Evolutionary conservation across 1,284 basidiomycete species (phyloP), one percentile per base, ranked within the genome.

Genomic region (Phylloboletellus chloephorus): DNA sequence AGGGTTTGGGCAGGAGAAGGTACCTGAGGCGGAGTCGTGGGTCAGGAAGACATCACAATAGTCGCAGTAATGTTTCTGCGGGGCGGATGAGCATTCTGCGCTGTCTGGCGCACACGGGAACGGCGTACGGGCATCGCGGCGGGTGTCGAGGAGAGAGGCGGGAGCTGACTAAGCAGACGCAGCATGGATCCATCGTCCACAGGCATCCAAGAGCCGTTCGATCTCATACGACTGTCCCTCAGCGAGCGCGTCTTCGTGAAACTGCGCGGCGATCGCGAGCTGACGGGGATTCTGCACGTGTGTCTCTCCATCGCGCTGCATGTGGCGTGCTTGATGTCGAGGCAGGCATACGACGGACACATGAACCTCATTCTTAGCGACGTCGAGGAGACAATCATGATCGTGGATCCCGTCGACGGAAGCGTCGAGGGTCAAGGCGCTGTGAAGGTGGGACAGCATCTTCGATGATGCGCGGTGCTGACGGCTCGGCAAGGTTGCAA

Each of bases 351-450:
- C 62, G 96, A 99, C 68, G 94, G 94, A 17, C 96, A 99, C 67
- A 98, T 98, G 95, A 99, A 99, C 66, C 73, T 98, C 56, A 97
- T 99, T 48, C 74, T 98, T 50, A 95, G 88, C 50, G 89, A 97
- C 59, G 96, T 98, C 7, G 94, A 98, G 61, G 96, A 99, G 68
- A 90, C 87, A 4, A 91, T 96, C 54, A 88, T 92, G 78, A 74
- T 92, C 48, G 89, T 96, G 12, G 91, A 96, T 52, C 69, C 79
- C 3, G 55, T 64, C 9, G 83, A 88, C 43, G 73, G 69, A 38
- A 70, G 58, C 11, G 57, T 69, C 5, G 71, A 73, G 43, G 67
- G 65, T 1, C 68, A 74, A 41, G 72, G 67, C 0, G 73, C 77
- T 6, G 76, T 88, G 12, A 87, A 82, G 52, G 84, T 84, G 58